Evolutionary conservation across 225 moss, liverwort and hornwort species (phyloP).

Genomic region (Pseudisothecium myosuroides): DNA sequence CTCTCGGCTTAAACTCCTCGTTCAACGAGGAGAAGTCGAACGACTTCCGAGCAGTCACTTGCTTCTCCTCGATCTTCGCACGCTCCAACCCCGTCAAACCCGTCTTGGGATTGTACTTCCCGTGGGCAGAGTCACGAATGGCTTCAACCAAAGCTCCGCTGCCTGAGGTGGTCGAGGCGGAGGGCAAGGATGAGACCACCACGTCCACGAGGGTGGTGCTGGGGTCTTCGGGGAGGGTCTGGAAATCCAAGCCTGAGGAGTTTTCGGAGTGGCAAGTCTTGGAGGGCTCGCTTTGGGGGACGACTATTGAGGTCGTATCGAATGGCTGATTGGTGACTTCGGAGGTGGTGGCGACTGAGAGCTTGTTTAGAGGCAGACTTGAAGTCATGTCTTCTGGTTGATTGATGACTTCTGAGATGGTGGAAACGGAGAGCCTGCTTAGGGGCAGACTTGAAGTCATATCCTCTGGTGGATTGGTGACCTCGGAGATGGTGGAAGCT

Average conservation of each 20-base stretch:
- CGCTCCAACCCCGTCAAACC: constrained; percentile 37
- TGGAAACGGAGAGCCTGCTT: not conserved
- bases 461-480: not conserved
- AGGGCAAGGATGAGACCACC: not conserved
- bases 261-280: not conserved
- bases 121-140: not conserved
- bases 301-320: not conserved
- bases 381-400: not conserved
- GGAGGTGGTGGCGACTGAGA: not conserved
- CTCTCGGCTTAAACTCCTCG: constrained; percentile 13
- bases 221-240: not conserved
- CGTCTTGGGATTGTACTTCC: constrained; percentile 27
- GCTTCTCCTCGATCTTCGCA: constrained; percentile 41
- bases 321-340: not conserved
- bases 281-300: not conserved
- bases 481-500: not conserved
- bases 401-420: not conserved
- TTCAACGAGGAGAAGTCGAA: constrained; percentile 26
- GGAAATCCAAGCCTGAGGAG: not conserved
- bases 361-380: not conserved
- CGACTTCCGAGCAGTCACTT: constrained; percentile 45
- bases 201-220: not conserved
- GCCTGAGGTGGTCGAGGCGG: not conserved
- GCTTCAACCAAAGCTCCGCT: not conserved
- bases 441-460: not conserved